Evolutionary conservation across 1,284 basidiomycete species (phyloP).

Genomic region (Sanghuangporus baumii): DNA sequence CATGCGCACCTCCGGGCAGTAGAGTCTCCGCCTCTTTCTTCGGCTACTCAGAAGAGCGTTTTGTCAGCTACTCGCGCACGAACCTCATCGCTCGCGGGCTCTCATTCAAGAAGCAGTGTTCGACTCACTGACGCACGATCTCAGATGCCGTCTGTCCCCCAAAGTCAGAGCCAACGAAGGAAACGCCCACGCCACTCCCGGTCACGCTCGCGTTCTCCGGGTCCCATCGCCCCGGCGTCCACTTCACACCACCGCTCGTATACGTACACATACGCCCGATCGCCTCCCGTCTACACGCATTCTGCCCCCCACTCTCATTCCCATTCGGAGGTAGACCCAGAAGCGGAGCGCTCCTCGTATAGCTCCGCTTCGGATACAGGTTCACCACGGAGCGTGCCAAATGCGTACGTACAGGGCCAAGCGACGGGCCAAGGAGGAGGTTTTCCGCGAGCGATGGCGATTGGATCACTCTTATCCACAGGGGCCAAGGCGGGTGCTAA

Average conservation of each 20-base stretch:
- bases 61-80: constrained; percentile 4
- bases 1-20: constrained; percentile 20
- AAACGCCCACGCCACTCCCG: constrained; percentile 29
- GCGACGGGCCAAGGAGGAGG: neutral
- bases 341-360: neutral
- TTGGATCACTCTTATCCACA: constrained; percentile 18
- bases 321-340: neutral
- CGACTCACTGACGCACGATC: constrained; percentile 17
- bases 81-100: neutral
- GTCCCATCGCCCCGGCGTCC: constrained; percentile 26
- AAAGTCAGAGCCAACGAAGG: constrained; percentile 39
- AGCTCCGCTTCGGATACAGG: neutral
- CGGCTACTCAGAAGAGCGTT: neutral
- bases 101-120: constrained; percentile 19
- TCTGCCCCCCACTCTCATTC: neutral
- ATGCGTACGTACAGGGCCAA: neutral
- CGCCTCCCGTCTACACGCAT: neutral
- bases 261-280: neutral
- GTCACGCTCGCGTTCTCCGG: constrained; percentile 14
- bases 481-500: neutral
- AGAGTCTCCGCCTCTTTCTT: constrained; percentile 1
- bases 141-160: constrained; percentile 31
- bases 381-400: neutral
- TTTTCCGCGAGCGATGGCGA: constrained; percentile 17
- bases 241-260: constrained; percentile 19